Evolutionary conservation across 2,329 filamentous ascomycete genomes (phyloP).

Genomic region (Colletotrichum zoysiae): DNA sequence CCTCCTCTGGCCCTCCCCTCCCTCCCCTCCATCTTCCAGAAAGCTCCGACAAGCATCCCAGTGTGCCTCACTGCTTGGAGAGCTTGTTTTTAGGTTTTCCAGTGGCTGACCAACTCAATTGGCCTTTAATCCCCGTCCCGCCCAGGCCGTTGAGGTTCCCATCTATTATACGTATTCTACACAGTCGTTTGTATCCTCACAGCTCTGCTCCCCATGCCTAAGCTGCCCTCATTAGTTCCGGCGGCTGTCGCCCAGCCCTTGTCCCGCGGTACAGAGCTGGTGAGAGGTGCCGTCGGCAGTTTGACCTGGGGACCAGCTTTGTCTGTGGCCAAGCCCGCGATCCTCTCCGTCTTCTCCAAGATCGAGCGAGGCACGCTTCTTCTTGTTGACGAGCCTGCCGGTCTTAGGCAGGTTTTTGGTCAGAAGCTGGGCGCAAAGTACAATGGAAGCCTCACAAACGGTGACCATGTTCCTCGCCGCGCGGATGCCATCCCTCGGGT

Average conservation of each 20-base stretch:
- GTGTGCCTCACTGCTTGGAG: conserved; percentile 24
- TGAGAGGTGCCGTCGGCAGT: conserved; percentile 58
- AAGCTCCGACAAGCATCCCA: conserved; percentile 29
- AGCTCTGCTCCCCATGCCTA: conserved; percentile 34
- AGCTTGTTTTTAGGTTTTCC: conserved; percentile 33
- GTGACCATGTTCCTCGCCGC: conserved; percentile 47
- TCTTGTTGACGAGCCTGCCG: conserved; percentile 60
- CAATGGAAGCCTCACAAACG: conserved; percentile 53
- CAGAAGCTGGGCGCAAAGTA: conserved; percentile 57
- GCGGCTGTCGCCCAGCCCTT: conserved; percentile 54
- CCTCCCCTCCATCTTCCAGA: conserved; percentile 27
- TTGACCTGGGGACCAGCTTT: conserved; percentile 62
- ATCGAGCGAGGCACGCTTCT: conserved; percentile 63
- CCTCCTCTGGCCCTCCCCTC: conserved; percentile 12
- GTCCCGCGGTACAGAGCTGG: conserved; percentile 54
- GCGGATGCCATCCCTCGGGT: conserved; percentile 56
- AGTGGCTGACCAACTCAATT: conserved; percentile 38
- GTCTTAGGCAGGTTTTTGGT: conserved; percentile 58
- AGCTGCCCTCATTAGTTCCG: conserved; percentile 52
- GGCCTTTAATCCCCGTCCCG: conserved; percentile 3
- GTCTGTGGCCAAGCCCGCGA: conserved; percentile 59
- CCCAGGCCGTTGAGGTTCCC: conserved; percentile 2
- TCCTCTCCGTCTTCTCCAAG: conserved; percentile 59
- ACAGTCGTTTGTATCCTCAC: not conserved
- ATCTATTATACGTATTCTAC: not conserved